Evolutionary conservation across 805 yeast species (phyloP), one percentile per base, ranked within the genome.

Genomic region (Teunomyces tritomae): DNA sequence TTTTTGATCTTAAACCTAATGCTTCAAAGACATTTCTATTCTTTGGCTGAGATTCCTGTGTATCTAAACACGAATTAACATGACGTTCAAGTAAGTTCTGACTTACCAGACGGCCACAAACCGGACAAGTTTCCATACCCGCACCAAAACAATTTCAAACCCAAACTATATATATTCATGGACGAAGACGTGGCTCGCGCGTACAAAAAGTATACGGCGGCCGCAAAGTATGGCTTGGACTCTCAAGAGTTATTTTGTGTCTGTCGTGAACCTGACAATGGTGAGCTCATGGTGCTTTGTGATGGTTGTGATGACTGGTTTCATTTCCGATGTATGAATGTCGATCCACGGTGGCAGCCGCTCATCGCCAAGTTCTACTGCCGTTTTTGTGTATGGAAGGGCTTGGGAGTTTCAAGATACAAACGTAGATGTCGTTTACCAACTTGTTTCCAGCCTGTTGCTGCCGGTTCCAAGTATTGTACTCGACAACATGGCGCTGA

Each of bases 241-340:
- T 73, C 84, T 17, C 87, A 84, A 53, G 88, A 84, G 55, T 68
- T 87, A 5, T 89, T 75, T 57, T 90, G 97, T 62, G 67, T 84
- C 0, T 90, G 97, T 62, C 75, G 94, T 33, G 78, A 77, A 50
- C 85, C 89, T 0, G 97, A 91, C 57, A 74, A 77, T 49, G 94
- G 91, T 1, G 84, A 81, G 49, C 68, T 90, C 61, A 91, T 91
- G 97, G 86, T 91, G n/a, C 89, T 87, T 0, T 90, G 97, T 62
- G 97, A 90, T 62, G 91, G 89, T 5, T 91, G 97, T 66, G 96
- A 89, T 58, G 96, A 89, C 49, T 91, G 97, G 97, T 91, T 77
- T 61, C 97, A 91, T 65, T 88, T 90, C 64, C 70, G 68, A 40
- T 91, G 97, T 62, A 79, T 90, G 76, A 76, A 75, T 45, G 61